Evolutionary conservation across 805 yeast species (phyloP).

Genomic region (Pichia kluyveri): DNA sequence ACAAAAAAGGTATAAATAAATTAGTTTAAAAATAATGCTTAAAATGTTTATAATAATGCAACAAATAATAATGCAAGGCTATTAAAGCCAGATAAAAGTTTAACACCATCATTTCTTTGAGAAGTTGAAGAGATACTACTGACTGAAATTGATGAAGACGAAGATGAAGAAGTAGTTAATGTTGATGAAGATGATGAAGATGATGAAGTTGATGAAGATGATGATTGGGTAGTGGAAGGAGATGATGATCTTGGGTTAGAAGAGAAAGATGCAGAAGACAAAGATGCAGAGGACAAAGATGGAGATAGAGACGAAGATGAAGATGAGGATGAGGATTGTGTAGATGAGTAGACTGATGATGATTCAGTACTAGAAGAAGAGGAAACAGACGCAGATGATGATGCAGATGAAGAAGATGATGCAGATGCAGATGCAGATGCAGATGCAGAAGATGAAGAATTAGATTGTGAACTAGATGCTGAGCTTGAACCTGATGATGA

Average conservation of each 20-base stretch:
- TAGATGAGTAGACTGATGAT: neutral
- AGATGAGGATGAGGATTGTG: neutral
- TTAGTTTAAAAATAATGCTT: neutral
- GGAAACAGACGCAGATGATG: neutral
- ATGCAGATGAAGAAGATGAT: neutral
- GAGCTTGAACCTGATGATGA: neutral
- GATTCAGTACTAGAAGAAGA: neutral
- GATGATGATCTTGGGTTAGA: neutral
- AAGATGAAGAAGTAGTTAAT: neutral
- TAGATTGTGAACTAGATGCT: neutral
- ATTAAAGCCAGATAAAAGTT: conserved; percentile 1
- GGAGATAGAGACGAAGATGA: neutral
- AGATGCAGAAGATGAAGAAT: neutral
- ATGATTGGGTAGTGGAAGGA: neutral
- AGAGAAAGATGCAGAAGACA: neutral
- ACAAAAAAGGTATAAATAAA: neutral
- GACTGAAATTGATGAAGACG: neutral
- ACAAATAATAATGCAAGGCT: conserved; percentile 2
- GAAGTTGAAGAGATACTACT: conserved; percentile 4
- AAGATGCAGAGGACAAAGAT: neutral
- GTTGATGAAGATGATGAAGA: neutral
- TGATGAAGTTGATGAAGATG: neutral
- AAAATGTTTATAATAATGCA: conserved; percentile 6
- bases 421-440: neutral
- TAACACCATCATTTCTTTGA: conserved; percentile 6